A percentile compares a stretch with the other conserved stretches of the same genome.
phyloP scores from a whole-genome alignment of 495 filamentous ascomycete genomes.

The Annulohypoxylon maeteangense region DNA sequence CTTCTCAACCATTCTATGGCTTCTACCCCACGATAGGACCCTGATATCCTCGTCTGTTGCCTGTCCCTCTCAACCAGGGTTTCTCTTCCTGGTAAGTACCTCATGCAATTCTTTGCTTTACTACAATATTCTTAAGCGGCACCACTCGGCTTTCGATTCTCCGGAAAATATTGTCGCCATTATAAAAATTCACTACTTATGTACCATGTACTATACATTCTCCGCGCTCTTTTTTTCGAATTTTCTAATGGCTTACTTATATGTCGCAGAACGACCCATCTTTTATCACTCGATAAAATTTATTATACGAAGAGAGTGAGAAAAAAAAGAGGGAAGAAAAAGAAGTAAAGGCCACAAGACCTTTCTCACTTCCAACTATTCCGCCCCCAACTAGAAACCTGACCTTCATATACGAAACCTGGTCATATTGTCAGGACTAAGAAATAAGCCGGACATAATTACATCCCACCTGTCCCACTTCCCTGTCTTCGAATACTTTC shows the following conservation, averaged over 20 bases:
- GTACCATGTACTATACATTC: not conserved
- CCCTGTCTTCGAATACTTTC: constrained; percentile 8
- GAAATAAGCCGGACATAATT: constrained; percentile 40
- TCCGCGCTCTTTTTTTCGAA: constrained; percentile 1
- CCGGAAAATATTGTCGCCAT: constrained; percentile 31
- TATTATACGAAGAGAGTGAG: constrained; percentile 41
- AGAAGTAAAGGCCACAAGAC: constrained; percentile 42
- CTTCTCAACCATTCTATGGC: constrained; percentile 39
- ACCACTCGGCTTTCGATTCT: constrained; percentile 33
- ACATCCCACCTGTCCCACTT: constrained; percentile 32
- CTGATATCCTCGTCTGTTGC: constrained; percentile 24
- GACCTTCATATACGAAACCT: constrained; percentile 26
- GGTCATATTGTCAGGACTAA: constrained; percentile 30
- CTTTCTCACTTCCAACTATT: constrained; percentile 14
- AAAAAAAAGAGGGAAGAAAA: constrained; percentile 19
- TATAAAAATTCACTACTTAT: constrained; percentile 31
- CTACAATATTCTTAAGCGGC: constrained; percentile 21
- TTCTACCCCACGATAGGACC: constrained; percentile 46
- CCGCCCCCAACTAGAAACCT: constrained; percentile 32
- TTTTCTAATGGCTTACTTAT: constrained; percentile 37
- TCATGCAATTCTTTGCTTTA: constrained; percentile 16
- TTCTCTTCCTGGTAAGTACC: constrained; percentile 32
- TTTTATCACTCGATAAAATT: constrained; percentile 38
- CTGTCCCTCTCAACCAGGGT: constrained; percentile 23
- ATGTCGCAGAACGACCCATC: constrained; percentile 34